phyloP scores from a whole-genome alignment of 2,329 filamentous ascomycete species.

The Ophiocordyceps camponoti-saundersi region DNA sequence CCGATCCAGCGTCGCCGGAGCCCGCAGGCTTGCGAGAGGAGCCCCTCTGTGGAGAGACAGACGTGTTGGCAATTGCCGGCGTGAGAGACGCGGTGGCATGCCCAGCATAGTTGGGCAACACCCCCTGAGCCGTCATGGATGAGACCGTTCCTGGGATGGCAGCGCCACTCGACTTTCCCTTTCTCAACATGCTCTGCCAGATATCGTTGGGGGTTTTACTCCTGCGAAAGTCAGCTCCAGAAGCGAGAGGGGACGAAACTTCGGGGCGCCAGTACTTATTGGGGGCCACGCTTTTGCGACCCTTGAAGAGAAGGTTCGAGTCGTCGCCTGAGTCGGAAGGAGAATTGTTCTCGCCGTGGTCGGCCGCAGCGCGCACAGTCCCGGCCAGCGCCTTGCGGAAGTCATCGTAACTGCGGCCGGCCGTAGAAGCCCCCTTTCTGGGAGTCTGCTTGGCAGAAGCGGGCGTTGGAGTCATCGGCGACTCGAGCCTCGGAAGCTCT shows the following conservation, averaged over 20 bases:
- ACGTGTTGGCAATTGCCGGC: constrained; percentile 23
- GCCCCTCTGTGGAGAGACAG: constrained; percentile 13
- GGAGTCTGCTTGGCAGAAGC: constrained; percentile 8
- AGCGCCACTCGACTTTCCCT: constrained; percentile 29
- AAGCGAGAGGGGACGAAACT: background rate
- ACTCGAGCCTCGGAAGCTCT: constrained; percentile 9
- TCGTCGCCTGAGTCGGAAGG: constrained; percentile 16
- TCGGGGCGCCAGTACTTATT: constrained; percentile 11
- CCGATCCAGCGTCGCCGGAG: constrained; percentile 5
- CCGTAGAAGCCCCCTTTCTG: constrained; percentile 8
- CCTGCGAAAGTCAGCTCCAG: constrained; percentile 10
- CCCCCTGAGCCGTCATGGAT: constrained; percentile 35
- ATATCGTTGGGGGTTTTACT: constrained; percentile 25
- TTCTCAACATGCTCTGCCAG: constrained; percentile 33
- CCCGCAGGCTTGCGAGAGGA: constrained; percentile 11
- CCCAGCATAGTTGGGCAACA: constrained; percentile 33
- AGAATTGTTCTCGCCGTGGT: constrained; percentile 8
- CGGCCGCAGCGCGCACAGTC: constrained; percentile 1
- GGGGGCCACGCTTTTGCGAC: constrained; percentile 12
- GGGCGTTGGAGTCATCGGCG: constrained; percentile 7
- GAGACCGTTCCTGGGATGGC: constrained; percentile 30
- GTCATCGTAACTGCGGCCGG: constrained; percentile 10
- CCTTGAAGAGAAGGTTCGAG: constrained; percentile 19
- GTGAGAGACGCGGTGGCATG: constrained; percentile 33
- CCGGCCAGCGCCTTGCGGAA: constrained; percentile 9